Evolutionary conservation across 2,329 filamentous ascomycete genomes (phyloP).

Genomic region (Botrytis elliptica): DNA sequence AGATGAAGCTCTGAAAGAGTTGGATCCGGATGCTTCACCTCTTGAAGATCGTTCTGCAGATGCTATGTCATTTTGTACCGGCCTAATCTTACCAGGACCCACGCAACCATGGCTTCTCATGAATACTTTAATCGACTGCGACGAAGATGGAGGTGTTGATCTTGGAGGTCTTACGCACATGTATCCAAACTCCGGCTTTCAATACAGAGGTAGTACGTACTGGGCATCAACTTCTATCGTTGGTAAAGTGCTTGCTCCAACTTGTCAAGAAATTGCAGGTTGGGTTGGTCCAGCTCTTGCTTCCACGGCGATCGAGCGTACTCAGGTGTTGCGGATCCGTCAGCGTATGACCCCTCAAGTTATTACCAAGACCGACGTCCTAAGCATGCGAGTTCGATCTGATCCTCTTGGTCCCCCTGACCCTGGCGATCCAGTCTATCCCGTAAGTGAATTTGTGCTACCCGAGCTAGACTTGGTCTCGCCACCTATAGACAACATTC

Average conservation of each 20-base stretch:
- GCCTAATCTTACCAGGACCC: slow-evolving; percentile 67
- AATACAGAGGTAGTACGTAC: slow-evolving; percentile 76
- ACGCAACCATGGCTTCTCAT: slow-evolving; percentile 73
- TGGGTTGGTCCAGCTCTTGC: slow-evolving; percentile 74
- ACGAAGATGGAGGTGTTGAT: slow-evolving; percentile 63
- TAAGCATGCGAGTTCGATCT: slow-evolving; percentile 65
- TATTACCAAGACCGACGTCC: slow-evolving; percentile 58
- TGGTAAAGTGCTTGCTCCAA: slow-evolving; percentile 72
- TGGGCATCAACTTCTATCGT: slow-evolving; percentile 72
- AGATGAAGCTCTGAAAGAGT: slow-evolving; percentile 59
- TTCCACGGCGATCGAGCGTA: slow-evolving; percentile 63
- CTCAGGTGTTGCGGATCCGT: slow-evolving; percentile 69
- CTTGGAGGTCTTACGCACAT: slow-evolving; percentile 67
- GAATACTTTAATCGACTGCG: slow-evolving; percentile 74
- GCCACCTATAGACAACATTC: slow-evolving; percentile 58
- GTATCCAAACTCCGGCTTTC: slow-evolving; percentile 69
- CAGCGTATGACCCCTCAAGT: slow-evolving; percentile 57
- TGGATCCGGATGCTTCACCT: slow-evolving; percentile 50
- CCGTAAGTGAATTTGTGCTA: slow-evolving; percentile 66
- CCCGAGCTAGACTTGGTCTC: slow-evolving; percentile 52
- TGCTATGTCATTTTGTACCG: slow-evolving; percentile 75
- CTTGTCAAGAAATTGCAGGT: slow-evolving; percentile 67
- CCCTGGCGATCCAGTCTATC: slow-evolving; percentile 55
- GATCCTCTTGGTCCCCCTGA: slow-evolving; percentile 62
- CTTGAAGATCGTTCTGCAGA: slow-evolving; percentile 65